phyloP scores from a whole-genome alignment of 108 stramenopile species.

The Fragilariopsis cylindrus region DNA sequence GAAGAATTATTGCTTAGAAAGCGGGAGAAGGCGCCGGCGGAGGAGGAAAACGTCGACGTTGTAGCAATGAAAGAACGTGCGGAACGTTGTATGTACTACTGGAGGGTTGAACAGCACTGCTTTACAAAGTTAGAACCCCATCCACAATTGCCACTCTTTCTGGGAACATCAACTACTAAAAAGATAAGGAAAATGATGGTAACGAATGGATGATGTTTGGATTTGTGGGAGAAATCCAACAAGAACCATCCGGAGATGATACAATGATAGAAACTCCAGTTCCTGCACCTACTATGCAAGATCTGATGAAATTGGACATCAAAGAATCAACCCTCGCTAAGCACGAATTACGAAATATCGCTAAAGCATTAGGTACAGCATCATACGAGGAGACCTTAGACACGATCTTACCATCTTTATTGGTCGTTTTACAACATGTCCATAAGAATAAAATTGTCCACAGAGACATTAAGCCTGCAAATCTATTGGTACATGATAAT shows the following conservation, averaged over 20 bases:
- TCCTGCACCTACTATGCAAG: slow-evolving; percentile 52
- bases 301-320: slow-evolving; percentile 54
- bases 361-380: slow-evolving; percentile 44
- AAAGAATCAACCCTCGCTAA: slow-evolving; percentile 18
- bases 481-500: slow-evolving; percentile 47
- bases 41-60: neutral
- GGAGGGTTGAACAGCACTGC: slow-evolving; percentile 72
- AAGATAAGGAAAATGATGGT: slow-evolving; percentile 5
- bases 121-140: slow-evolving; percentile 50
- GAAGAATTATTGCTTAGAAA: slow-evolving; percentile 43
- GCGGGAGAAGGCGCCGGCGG: neutral
- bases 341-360: slow-evolving; percentile 47
- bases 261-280: neutral
- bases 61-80: slow-evolving; percentile 35
- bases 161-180: slow-evolving; percentile 1
- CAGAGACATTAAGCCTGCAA: slow-evolving; percentile 82
- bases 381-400: slow-evolving; percentile 49
- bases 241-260: neutral
- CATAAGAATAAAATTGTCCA: slow-evolving; percentile 66
- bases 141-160: slow-evolving; percentile 40
- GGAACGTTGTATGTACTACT: slow-evolving; percentile 66
- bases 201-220: slow-evolving; percentile 75
- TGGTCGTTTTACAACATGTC: slow-evolving; percentile 48
- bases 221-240: slow-evolving; percentile 24
- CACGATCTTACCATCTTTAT: slow-evolving; percentile 43